Evolutionary conservation across 805 yeast species (phyloP), one percentile per base, ranked within the genome.

Genomic region (Ogataea glucozyma): DNA sequence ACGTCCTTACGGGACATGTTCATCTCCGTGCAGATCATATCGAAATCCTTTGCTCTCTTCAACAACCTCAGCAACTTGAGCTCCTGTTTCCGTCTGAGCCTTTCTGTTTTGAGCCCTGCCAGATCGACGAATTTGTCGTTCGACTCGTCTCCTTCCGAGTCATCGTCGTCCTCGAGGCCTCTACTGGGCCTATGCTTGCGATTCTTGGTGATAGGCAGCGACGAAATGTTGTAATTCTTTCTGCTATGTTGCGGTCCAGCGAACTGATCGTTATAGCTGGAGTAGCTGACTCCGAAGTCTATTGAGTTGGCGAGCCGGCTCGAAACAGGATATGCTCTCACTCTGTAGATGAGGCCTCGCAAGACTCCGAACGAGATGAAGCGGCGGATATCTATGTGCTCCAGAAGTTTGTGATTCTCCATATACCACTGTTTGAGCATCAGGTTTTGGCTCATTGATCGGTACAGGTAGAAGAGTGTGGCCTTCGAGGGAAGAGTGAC

Each of bases 291-390:
- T 11, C 52, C 54, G 14, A 46, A 13, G 16, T 72, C 76, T 3
- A 68, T 56, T 0, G 70, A 61, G 31, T 65, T 63, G n/a, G 65
- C 63, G 11, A 73, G 56, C 32, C 65, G 61, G 26, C 63, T 68
- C 40, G 78, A 61, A 1, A 87, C 66, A 0, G 98, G 97, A 57
- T 79, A 87, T 16, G 89, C 70, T 42, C 85, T 76, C 1, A 89
- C 85, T 39, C 97, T 67, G 59, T 89, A 89, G 7, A 95, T 83
- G 5, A 93, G 56, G 0, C 95, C 88, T 47, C 88, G 76, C 18
- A 88, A 69, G 2, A 88, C 74, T 1, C 99, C 99, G 70, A 90
- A 93, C 14, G 89, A 79, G 16, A 93, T 70, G 53, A 93, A 87
- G 41, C 95, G 69, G 49, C 98, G 72, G 3, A 93, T 70, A 62